These are phyloP conservation scores for Theileria parva DNA, from an alignment of 169 alveolate genomes.

Conservation along the genomic window DNA sequence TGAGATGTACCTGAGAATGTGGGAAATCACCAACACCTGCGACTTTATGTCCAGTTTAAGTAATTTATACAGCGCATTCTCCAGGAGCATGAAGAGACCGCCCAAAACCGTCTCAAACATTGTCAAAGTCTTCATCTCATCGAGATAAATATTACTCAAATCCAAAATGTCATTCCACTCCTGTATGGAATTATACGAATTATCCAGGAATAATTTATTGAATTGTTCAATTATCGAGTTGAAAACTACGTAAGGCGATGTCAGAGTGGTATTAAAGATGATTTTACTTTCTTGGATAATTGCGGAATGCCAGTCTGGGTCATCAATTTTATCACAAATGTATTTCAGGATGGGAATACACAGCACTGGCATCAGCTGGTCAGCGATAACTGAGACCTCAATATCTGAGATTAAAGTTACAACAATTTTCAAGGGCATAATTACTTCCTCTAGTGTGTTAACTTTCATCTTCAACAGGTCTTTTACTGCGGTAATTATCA, in stretches of 20 bases:
- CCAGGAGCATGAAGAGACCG: conserved; percentile 57
- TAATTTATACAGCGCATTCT: conserved; percentile 40
- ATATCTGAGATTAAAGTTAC: conserved; percentile 57
- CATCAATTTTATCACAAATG: conserved; percentile 51
- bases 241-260: conserved; percentile 52
- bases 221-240: conserved; percentile 43
- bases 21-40: conserved; percentile 17
- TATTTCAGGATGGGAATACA: conserved; percentile 60
- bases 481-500: conserved; percentile 49
- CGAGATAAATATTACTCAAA: conserved; percentile 50
- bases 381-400: conserved; percentile 48
- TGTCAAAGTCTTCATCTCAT: conserved; percentile 40
- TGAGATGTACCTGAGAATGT: conserved; percentile 54
- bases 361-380: conserved; percentile 61
- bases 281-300: conserved; percentile 46
- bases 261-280: conserved; percentile 59
- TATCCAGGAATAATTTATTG: conserved; percentile 8
- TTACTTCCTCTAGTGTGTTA: conserved; percentile 41
- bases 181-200: conserved; percentile 9
- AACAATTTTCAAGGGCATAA: conserved; percentile 59
- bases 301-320: conserved; percentile 57
- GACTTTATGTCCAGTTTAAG: conserved; percentile 23
- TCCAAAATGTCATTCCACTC: conserved; percentile 57
- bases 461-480: conserved; percentile 40
- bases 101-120: conserved; percentile 28